A percentile compares a stretch with the other conserved stretches of the same genome.
Conservation (phyloP, 192 early-diverging fungal species). For the Backusella circina region DNA sequence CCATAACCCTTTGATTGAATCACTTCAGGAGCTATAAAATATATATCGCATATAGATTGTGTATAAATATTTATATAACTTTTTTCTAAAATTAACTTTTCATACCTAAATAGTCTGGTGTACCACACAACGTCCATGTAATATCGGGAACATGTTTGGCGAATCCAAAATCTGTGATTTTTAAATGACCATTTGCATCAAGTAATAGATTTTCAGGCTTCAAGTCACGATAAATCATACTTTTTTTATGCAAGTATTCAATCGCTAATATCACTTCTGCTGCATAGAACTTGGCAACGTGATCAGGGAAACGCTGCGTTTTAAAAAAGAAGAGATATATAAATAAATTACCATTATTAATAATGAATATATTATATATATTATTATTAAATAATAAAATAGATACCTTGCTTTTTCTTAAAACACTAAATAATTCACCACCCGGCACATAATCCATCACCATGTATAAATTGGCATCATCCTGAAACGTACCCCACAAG, state of each 20-base stretch:
- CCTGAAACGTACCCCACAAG: conserved; percentile 93
- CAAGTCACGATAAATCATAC: conserved; percentile 75
- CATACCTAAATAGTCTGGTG: conserved; percentile 61
- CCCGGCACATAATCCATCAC: conserved; percentile 95
- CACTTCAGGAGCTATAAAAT: conserved; percentile 81
- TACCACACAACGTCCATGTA: conserved; percentile 83
- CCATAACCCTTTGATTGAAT: conserved; percentile 91
- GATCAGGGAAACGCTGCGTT: conserved; percentile 60
- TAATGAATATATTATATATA: not conserved
- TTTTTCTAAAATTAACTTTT: not conserved
- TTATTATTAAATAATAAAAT: not conserved
- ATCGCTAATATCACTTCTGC: conserved; percentile 70
- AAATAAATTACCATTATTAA: conserved; percentile 9
- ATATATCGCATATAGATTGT: too few relatives aligned
- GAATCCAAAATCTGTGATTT: conserved; percentile 85
- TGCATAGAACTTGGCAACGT: conserved; percentile 70
- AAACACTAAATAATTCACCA: conserved; percentile 83
- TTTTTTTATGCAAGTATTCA: conserved; percentile 71
- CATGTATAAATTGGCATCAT: conserved; percentile 88
- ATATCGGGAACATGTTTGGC: conserved; percentile 76
- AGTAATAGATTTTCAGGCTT: conserved; percentile 80
- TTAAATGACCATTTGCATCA: conserved; percentile 73
- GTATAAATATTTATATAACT: not conserved
- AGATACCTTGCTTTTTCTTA: conserved; percentile 73
- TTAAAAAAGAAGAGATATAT: not conserved